These are phyloP conservation scores for Kwoniella dejecticola DNA, from an alignment of 768 basidiomycete species.

Conservation along the genomic window DNA sequence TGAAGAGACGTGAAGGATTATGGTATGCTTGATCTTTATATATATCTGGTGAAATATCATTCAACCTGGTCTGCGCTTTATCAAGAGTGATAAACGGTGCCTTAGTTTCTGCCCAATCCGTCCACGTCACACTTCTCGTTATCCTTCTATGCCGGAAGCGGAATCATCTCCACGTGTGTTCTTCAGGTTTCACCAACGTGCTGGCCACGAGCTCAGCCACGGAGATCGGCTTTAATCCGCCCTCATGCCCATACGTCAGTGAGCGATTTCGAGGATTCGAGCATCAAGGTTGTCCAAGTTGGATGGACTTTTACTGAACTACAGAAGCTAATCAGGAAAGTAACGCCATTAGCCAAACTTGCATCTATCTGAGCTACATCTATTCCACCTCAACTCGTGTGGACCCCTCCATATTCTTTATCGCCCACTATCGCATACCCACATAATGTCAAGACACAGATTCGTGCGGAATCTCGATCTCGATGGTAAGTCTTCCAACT, in stretches of 20 bases:
- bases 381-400: not conserved
- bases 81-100: not conserved
- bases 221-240: not conserved
- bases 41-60: not conserved
- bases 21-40: not conserved
- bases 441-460: slow-evolving; percentile 85
- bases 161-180: not conserved
- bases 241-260: too few species aligned
- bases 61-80: not conserved
- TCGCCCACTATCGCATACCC: too few species aligned
- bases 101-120: slow-evolving; percentile 2
- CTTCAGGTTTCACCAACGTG: not conserved
- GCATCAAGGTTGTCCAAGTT: too few species aligned
- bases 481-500: slow-evolving; percentile 52
- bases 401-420: too few species aligned
- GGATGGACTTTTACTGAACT: too few species aligned
- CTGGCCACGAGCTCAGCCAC: too few species aligned
- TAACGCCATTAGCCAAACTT: too few species aligned
- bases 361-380: too few species aligned
- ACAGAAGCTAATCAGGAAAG: too few species aligned
- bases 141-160: slow-evolving; percentile 10
- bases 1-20: not conserved
- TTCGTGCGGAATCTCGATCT: slow-evolving; percentile 83
- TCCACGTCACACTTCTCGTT: slow-evolving; percentile 4
- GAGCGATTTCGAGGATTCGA: too few species aligned